A percentile compares a stretch with the other conserved stretches of the same genome.
phyloP scores from a whole-genome alignment of 225 moss, liverwort and hornwort genomes.

The Takakia lepidozioides region DNA sequence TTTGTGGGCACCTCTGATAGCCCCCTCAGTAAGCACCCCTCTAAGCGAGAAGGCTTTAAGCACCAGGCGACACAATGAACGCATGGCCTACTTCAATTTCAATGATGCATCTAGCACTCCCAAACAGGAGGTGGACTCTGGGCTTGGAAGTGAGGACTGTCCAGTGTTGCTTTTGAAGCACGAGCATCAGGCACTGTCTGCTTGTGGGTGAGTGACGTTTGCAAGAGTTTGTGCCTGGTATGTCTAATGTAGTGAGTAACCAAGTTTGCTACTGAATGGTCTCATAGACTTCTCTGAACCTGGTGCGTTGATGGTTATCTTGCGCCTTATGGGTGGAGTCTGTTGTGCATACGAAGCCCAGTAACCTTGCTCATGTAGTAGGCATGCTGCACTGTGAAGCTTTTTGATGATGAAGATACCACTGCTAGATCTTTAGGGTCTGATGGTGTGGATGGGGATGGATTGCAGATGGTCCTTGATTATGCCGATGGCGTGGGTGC shows the following conservation, averaged over 20 bases:
- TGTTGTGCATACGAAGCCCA: no score
- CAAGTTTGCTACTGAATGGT: no score
- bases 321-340: no score
- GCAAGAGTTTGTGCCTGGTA: slow-evolving; percentile 2
- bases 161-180: slow-evolving; percentile 69
- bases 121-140: slow-evolving; percentile 5
- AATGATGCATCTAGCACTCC: slow-evolving; percentile 8
- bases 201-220: slow-evolving; percentile 42
- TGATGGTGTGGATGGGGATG: slow-evolving; percentile 4
- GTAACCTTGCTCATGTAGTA: no score
- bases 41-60: slow-evolving; percentile 57
- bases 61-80: slow-evolving; percentile 49
- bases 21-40: slow-evolving; percentile 16
- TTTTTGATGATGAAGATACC: no score
- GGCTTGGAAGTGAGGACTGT: slow-evolving; percentile 28
- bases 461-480: slow-evolving; percentile 74
- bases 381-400: no score
- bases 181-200: slow-evolving; percentile 19
- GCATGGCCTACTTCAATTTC: slow-evolving; percentile 34
- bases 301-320: no score
- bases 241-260: not conserved
- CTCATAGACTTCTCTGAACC: no score
- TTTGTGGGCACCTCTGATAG: slow-evolving; percentile 40
- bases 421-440: not conserved
- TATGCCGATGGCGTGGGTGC: slow-evolving; percentile 78